Conservation (phyloP, 345 rosid species). For the Hirschfeldia incana region DNA sequence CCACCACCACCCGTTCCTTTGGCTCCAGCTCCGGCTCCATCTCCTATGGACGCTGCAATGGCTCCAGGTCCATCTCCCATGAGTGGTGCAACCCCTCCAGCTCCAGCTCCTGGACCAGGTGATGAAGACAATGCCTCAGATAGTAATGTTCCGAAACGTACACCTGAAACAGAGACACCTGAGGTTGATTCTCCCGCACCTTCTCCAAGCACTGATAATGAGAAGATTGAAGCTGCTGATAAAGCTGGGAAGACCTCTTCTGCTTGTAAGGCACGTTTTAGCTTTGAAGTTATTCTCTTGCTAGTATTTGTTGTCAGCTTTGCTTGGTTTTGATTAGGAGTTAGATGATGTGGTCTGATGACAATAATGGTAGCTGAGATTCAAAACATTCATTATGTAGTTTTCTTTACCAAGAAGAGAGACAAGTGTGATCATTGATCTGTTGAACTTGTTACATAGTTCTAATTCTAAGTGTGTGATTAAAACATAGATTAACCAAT, state of each 20-base stretch:
- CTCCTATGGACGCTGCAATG: neutral
- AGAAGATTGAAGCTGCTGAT: slow-evolving; percentile 41
- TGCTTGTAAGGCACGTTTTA: slow-evolving; percentile 30
- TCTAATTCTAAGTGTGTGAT: neutral
- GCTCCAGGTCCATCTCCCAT: neutral
- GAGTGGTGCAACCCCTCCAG: slow-evolving; percentile 8
- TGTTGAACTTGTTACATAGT: slow-evolving; percentile 4
- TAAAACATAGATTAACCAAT: neutral
- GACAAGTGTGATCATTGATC: neutral
- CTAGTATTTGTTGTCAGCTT: slow-evolving; percentile 33
- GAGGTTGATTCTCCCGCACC: slow-evolving; percentile 37
- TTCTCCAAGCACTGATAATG: slow-evolving; percentile 28
- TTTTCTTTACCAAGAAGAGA: slow-evolving; percentile 20
- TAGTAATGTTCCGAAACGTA: slow-evolving; percentile 21
- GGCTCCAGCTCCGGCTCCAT: slow-evolving; percentile 34
- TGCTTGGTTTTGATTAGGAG: slow-evolving; percentile 17
- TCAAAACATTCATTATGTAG: slow-evolving; percentile 19
- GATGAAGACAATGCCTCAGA: slow-evolving; percentile 31
- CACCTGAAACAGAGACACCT: slow-evolving; percentile 41
- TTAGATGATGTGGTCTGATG: neutral
- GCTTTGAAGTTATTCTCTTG: slow-evolving; percentile 24
- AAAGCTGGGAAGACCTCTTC: slow-evolving; percentile 30
- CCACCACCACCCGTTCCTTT: slow-evolving; percentile 47
- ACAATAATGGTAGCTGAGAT: slow-evolving; percentile 24
- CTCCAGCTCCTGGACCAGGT: slow-evolving; percentile 36